Evolutionary conservation across 805 yeast species (phyloP).

Genomic region (Sugiyamaella floridensis): DNA sequence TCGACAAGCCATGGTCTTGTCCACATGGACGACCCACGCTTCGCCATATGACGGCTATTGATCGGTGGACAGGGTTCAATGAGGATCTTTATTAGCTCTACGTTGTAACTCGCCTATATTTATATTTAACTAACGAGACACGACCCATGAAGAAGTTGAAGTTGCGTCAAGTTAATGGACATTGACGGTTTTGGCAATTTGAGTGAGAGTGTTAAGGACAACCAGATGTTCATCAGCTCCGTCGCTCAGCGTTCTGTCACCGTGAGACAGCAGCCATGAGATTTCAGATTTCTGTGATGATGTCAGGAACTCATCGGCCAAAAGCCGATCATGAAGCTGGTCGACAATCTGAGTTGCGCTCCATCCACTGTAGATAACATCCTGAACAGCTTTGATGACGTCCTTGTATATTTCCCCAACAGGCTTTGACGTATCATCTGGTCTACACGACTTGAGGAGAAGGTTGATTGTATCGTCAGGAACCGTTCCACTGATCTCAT

Average conservation of each 20-base stretch:
- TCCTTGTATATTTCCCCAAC: slow-evolving; percentile 18
- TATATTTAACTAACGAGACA: neutral
- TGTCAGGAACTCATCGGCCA: slow-evolving; percentile 45
- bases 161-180: neutral
- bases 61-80: slow-evolving; percentile 10
- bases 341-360: slow-evolving; percentile 64
- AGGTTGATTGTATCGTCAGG: slow-evolving; percentile 42
- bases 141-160: neutral
- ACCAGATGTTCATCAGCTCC: slow-evolving; percentile 90
- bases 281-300: slow-evolving; percentile 57
- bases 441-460: slow-evolving; percentile 35
- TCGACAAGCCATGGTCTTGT: slow-evolving; percentile 88
- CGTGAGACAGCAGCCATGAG: slow-evolving; percentile 58
- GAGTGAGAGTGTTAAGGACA: slow-evolving; percentile 54
- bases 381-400: slow-evolving; percentile 38
- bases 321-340: slow-evolving; percentile 64
- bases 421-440: slow-evolving; percentile 21
- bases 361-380: slow-evolving; percentile 63
- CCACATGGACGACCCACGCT: slow-evolving; percentile 98
- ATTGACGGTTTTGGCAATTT: slow-evolving; percentile 35
- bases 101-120: neutral
- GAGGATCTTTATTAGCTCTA: slow-evolving; percentile 4
- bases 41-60: slow-evolving; percentile 68
- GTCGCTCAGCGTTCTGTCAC: slow-evolving; percentile 66
- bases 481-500: slow-evolving; percentile 73